Conservation (phyloP, 306 rosid genomes). For the Gastrolobium bilobum region DNA sequence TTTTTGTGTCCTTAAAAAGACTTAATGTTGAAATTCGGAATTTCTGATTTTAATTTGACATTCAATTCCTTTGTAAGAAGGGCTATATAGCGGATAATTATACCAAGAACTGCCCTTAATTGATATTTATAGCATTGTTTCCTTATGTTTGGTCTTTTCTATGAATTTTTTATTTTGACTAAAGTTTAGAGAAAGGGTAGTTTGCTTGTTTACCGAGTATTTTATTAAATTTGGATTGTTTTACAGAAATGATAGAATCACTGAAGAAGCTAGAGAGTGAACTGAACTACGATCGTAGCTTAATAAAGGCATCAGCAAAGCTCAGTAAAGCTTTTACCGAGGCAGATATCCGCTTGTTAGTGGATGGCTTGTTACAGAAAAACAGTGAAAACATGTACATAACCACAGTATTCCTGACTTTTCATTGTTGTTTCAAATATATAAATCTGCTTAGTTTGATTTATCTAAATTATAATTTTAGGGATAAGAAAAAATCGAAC, state of each 20-base stretch:
- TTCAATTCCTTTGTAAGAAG: not conserved
- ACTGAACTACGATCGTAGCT: slow-evolving; percentile 51
- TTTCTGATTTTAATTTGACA: not conserved
- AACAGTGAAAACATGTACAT: slow-evolving; percentile 72
- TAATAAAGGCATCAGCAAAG: slow-evolving; percentile 70
- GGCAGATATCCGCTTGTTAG: slow-evolving; percentile 67
- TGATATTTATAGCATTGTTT: not conserved
- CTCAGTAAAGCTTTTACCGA: slow-evolving; percentile 66
- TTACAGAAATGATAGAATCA: slow-evolving; percentile 69
- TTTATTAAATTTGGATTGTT: not conserved
- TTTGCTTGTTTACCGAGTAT: not conserved
- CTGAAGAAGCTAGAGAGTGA: slow-evolving; percentile 66
- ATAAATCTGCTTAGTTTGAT: slow-evolving; percentile 9
- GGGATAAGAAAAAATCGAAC: slow-evolving; percentile 79
- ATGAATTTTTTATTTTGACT: not conserved
- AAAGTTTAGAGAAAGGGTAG: not conserved
- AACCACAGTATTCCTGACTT: slow-evolving; percentile 23
- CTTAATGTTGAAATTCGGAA: not conserved
- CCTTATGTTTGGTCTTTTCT: slow-evolving; percentile 10
- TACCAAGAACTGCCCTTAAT: not conserved
- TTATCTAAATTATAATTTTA: slow-evolving; percentile 46
- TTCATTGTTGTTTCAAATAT: slow-evolving; percentile 32
- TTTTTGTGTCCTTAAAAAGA: not conserved
- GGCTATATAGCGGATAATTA: not conserved
- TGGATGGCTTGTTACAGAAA: slow-evolving; percentile 67